Evolutionary conservation across 1,139 yeast species (phyloP), one percentile per base, ranked within the genome.

Genomic region (Zygosaccharomyces pseudobailii): DNA sequence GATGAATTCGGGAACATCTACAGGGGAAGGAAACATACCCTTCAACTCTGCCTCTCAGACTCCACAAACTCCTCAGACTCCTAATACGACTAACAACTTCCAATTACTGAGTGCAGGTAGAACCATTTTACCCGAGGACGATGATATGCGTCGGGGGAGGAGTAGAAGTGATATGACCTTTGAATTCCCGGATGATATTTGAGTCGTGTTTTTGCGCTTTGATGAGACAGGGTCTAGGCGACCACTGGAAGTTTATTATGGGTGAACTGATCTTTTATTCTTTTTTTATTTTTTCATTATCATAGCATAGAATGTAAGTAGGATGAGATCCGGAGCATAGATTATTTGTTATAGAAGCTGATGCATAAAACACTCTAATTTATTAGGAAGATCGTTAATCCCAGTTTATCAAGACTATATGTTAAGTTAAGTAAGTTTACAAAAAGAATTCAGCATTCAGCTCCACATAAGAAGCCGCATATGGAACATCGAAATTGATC

Each of bases 391-490:
- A n/a, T 38, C 41, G 22, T 38, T 23, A 17, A 39, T 36, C 36
- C 41, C 22, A n/a, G 38, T 42, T 40, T 48, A 45, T 48, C 48
- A 42, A 38, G 25, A 40, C 46, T 45, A 46, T 32, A 32, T 46
- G 46, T 22, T 25, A 13, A 9, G 46, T 22, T 25, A 13, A 9
- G 19, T 38, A 28, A 38, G 36, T 45, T 67, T 73, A 84, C 68
- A 84, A 73, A 74, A 89, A 88, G 49, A 83, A 84, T 71, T 90
- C 95, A 45, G 94, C 82, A 66, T 90, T 85, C 55, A 94, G 74
- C 73, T 94, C 99, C 54, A 90, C 92, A 52, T 86, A 77, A 40
- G 96, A 86, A 36, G 87, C 89, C 61, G 96, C 97, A 65, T 85
- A 88, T 46, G 97, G 97, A 55, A 94, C 80, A 56, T 89, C 97